Conservation (phyloP, 345 rosid genomes). For the Streptanthus diversifolius region DNA sequence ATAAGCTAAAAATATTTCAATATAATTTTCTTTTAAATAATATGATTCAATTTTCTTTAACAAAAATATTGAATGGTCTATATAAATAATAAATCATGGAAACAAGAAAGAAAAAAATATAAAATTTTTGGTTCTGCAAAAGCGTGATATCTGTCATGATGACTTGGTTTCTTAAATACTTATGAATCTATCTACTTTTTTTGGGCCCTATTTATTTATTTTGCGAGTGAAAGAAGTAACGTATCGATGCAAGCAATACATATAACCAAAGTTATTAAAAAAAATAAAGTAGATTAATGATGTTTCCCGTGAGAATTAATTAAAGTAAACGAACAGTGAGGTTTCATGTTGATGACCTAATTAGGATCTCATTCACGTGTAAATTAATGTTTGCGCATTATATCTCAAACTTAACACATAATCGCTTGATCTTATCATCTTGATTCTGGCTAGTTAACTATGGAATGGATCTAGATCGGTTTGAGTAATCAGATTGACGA, state of each 20-base stretch:
- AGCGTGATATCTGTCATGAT: conserved; percentile 19
- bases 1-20: too few relatives aligned
- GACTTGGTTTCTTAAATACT: neutral
- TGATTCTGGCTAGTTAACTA: neutral
- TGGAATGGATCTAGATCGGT: conserved; percentile 14
- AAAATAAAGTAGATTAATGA: conserved; percentile 16
- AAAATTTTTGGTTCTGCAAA: neutral
- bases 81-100: neutral
- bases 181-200: neutral
- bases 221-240: conserved; percentile 23
- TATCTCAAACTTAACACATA: conserved; percentile 12
- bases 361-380: conserved; percentile 28
- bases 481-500: neutral
- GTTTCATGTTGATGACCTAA: conserved; percentile 27
- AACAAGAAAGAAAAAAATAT: neutral
- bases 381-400: conserved; percentile 11
- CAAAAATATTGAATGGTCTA: too few relatives aligned
- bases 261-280: conserved; percentile 14
- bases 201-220: neutral
- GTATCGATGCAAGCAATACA: conserved; percentile 14
- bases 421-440: neutral
- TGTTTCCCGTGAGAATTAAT: conserved; percentile 26
- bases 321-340: conserved; percentile 28
- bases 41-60: too few relatives aligned
- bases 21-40: too few relatives aligned